Conservation (phyloP, 306 rosid genomes). For the Inga leiocalycina region DNA sequence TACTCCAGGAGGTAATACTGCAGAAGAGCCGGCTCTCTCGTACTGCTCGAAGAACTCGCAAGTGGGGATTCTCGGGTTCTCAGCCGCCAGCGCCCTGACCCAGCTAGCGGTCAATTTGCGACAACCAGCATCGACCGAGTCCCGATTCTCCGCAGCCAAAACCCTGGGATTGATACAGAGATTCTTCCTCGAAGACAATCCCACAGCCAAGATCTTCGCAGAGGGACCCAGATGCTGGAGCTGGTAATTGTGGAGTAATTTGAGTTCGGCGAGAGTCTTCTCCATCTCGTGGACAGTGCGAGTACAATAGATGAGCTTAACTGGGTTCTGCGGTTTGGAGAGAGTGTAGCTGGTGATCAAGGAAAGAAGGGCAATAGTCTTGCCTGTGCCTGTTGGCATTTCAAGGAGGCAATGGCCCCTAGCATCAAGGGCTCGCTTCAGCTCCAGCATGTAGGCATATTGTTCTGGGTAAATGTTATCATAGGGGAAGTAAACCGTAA, state of each 20-base stretch:
- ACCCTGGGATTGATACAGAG: slow-evolving; percentile 70
- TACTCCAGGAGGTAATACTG: slow-evolving; percentile 82
- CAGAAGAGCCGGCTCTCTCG: slow-evolving; percentile 69
- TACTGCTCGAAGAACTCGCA: slow-evolving; percentile 87
- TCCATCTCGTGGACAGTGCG: slow-evolving; percentile 99
- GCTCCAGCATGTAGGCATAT: slow-evolving; percentile 82
- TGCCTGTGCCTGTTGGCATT: slow-evolving; percentile 96
- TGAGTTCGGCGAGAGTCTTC: slow-evolving; percentile 87
- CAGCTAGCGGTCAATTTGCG: slow-evolving; percentile 84
- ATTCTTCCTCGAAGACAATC: slow-evolving; percentile 81
- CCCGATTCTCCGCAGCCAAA: slow-evolving; percentile 69
- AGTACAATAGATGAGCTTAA: slow-evolving; percentile 91
- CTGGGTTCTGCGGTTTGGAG: slow-evolving; percentile 69
- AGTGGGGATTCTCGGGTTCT: slow-evolving; percentile 50
- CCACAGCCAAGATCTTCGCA: slow-evolving; percentile 73
- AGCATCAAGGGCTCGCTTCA: slow-evolving; percentile 89
- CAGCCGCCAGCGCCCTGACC: slow-evolving; percentile 81
- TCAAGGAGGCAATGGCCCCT: slow-evolving; percentile 87
- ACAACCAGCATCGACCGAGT: slow-evolving; percentile 88
- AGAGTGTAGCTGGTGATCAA: slow-evolving; percentile 82
- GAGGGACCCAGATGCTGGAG: slow-evolving; percentile 59
- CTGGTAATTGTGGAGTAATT: slow-evolving; percentile 73
- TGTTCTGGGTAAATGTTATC: slow-evolving; percentile 94
- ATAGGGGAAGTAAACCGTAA: slow-evolving; percentile 85
- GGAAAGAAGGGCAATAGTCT: slow-evolving; percentile 83